A percentile compares a stretch with the other conserved stretches of the same genome.
Conservation (phyloP, 2,329 filamentous ascomycete genomes). For the Lachnellula cervina region DNA sequence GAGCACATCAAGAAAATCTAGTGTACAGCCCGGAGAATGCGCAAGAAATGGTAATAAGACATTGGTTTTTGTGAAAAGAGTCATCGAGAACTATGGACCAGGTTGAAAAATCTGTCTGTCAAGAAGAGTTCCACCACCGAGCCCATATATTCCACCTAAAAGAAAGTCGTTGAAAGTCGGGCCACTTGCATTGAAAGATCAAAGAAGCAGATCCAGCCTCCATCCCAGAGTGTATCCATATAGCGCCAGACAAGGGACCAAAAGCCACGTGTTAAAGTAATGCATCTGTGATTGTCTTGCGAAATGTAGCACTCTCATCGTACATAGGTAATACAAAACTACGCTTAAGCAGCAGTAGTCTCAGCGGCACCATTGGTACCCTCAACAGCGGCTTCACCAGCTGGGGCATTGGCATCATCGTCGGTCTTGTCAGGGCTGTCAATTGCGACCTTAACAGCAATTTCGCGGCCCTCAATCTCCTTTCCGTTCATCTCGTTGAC, state of each 20-base stretch:
- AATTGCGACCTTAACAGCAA: constrained; percentile 99
- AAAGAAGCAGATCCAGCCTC: constrained; percentile 19
- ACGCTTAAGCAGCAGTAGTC: constrained; percentile 33
- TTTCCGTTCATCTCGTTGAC: constrained; percentile 98
- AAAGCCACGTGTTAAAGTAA: constrained; percentile 25
- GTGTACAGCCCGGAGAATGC: constrained; percentile 35
- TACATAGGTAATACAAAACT: constrained; percentile 26
- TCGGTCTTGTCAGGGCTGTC: constrained; percentile 96
- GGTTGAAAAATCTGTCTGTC: constrained; percentile 12
- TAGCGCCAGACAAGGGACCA: constrained; percentile 21
- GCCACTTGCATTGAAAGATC: constrained; percentile 16
- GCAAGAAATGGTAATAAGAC: constrained; percentile 35
- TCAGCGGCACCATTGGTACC: constrained; percentile 58
- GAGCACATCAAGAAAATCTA: constrained; percentile 33
- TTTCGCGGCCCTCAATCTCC: constrained; percentile 97
- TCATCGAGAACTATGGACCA: constrained; percentile 32
- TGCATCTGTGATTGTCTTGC: constrained; percentile 23
- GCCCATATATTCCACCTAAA: constrained; percentile 26
- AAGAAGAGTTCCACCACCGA: constrained; percentile 17
- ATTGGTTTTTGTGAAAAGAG: constrained; percentile 30
- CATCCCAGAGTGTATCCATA: constrained; percentile 17
- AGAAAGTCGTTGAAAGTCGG: constrained; percentile 29
- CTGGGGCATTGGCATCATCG: constrained; percentile 68
- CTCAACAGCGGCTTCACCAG: constrained; percentile 31
- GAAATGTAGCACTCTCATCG: constrained; percentile 24